Conservation (phyloP, 192 early-diverging fungal species). For the Coemansia sp. region DNA sequence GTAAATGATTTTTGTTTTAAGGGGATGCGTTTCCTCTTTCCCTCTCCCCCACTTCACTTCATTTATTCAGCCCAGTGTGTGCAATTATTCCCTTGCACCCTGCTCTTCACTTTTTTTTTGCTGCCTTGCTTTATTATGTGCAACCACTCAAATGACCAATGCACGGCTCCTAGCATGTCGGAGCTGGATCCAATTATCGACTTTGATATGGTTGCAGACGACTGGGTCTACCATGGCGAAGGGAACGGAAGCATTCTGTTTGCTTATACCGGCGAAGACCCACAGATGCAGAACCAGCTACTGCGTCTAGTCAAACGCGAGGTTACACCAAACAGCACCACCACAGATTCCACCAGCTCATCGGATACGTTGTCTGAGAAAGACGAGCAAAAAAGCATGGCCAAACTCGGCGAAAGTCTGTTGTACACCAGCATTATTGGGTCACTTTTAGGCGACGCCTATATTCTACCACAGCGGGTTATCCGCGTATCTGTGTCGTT, state of each 20-base stretch:
- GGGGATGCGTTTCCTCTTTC: too few relatives aligned
- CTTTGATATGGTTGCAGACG: conserved; percentile 12
- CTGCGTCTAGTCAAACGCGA: conserved; percentile 33
- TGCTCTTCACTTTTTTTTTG: too few relatives aligned
- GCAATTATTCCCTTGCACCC: too few relatives aligned
- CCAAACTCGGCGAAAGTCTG: background rate
- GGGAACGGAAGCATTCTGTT: conserved; percentile 75
- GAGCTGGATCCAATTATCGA: conserved; percentile 8
- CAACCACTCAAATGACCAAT: too few relatives aligned
- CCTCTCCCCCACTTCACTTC: too few relatives aligned
- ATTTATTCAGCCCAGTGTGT: too few relatives aligned
- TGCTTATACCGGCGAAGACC: conserved; percentile 53
- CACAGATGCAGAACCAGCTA: conserved; percentile 25
- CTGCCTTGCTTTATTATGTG: conserved; percentile 4
- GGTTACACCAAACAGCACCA: background rate
- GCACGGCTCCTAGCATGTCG: background rate
- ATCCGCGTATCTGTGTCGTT: conserved; percentile 25
- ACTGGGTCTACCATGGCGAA: conserved; percentile 72
- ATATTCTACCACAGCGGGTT: conserved; percentile 44
- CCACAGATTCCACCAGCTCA: conserved; percentile 14
- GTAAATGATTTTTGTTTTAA: too few relatives aligned
- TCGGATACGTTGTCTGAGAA: background rate
- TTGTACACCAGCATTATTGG: conserved; percentile 49
- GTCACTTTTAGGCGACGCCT: conserved; percentile 50
- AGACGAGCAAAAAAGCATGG: background rate